Conservation (phyloP, 371 early-diverging fungal genomes). For the Parasitella parasitica region DNA sequence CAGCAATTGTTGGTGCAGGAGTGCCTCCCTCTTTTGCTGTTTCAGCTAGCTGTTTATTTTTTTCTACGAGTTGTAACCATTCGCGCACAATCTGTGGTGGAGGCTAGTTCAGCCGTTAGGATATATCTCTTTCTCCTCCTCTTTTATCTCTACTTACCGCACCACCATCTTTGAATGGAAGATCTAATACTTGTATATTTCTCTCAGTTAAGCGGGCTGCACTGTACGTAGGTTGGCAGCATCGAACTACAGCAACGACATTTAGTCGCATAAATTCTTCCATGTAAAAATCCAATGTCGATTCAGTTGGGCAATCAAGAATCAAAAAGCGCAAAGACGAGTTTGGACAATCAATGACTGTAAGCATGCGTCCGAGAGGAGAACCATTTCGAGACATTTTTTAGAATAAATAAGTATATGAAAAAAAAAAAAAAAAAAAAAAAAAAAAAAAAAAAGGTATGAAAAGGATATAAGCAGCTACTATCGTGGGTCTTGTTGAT, state of each 20-base stretch:
- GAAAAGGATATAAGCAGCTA: constrained; percentile 5
- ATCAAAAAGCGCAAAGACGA: constrained; percentile 77
- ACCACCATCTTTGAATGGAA: constrained; percentile 64
- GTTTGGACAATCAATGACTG: constrained; percentile 27
- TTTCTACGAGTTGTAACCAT: constrained; percentile 76
- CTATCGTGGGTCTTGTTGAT: not conserved
- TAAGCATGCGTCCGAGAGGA: constrained; percentile 34
- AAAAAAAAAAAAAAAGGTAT: constrained; percentile 3
- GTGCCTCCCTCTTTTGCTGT: constrained; percentile 38
- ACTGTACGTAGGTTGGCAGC: constrained; percentile 90
- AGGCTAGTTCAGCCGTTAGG: constrained; percentile 41
- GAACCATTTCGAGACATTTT: constrained; percentile 28
- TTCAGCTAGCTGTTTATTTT: constrained; percentile 23
- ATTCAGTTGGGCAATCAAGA: constrained; percentile 89
- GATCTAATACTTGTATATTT: constrained; percentile 41
- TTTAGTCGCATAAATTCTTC: constrained; percentile 74
- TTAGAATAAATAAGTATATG: too few relatives aligned
- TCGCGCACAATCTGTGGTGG: constrained; percentile 66
- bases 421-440: not conserved
- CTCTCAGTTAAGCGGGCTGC: constrained; percentile 69
- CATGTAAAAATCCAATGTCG: constrained; percentile 78
- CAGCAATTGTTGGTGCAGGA: constrained; percentile 69
- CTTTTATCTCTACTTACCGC: constrained; percentile 37
- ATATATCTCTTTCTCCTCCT: not conserved
- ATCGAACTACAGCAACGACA: constrained; percentile 82